Evolutionary conservation across 2,329 filamentous ascomycete genomes (phyloP).

Genomic region (Neofusicoccum ribis): DNA sequence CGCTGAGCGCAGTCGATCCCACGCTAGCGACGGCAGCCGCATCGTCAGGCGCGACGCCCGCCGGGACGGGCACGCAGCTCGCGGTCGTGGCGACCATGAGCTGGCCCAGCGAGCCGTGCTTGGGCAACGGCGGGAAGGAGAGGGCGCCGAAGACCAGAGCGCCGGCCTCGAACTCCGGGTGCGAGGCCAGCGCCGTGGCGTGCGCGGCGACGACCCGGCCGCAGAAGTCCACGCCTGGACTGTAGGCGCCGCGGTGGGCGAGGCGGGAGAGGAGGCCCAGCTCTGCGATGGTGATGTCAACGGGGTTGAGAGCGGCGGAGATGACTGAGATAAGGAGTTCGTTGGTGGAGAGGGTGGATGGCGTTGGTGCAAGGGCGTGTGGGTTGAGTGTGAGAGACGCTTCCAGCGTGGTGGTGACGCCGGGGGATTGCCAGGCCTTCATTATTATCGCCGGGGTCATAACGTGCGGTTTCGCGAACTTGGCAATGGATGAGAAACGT

Average conservation of each 20-base stretch:
- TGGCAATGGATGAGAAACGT: no score
- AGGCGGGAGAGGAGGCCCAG: constrained; percentile 44
- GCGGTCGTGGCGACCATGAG: constrained; percentile 33
- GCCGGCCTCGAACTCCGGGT: constrained; percentile 32
- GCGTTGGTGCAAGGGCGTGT: constrained; percentile 44
- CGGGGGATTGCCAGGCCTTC: constrained; percentile 60
- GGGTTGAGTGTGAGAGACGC: constrained; percentile 53
- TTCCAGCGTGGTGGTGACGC: constrained; percentile 50
- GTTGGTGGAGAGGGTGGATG: constrained; percentile 32
- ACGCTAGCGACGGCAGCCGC: constrained; percentile 40
- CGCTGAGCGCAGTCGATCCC: constrained; percentile 23
- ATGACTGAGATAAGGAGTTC: constrained; percentile 59
- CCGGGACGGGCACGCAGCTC: constrained; percentile 28
- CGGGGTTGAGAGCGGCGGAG: constrained; percentile 59
- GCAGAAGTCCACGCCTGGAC: constrained; percentile 53
- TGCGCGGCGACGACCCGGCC: constrained; percentile 49
- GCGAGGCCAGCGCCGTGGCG: constrained; percentile 23
- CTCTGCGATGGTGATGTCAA: constrained; percentile 65
- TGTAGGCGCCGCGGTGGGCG: constrained; percentile 40
- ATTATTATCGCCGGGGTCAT: constrained; percentile 41
- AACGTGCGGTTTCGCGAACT: not conserved
- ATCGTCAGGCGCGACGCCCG: constrained; percentile 32
- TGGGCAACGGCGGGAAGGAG: no score
- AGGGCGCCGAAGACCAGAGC: constrained; percentile 44
- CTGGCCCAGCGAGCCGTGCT: constrained; percentile 24